Evolutionary conservation across 2,329 filamentous ascomycete species (phyloP), one percentile per base, ranked within the genome.

Genomic region (Pyricularia grisea): DNA sequence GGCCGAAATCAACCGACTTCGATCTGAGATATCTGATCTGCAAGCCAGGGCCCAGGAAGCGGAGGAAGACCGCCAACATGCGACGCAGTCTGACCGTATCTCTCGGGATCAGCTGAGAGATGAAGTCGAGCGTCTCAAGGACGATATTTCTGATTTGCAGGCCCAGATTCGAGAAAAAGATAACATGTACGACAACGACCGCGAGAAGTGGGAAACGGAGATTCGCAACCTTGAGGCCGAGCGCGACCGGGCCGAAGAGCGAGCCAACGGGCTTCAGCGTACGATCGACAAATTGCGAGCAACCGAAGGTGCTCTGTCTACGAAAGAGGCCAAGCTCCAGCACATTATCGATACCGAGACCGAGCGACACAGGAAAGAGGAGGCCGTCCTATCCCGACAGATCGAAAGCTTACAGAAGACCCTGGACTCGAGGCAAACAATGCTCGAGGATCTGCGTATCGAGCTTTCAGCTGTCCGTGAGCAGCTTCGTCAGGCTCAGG

Each of bases 321-420:
- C 85, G 71, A 90, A 90, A 75, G 90, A 93, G 74, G 82, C 82
- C 27, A 90, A 84, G 75, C 79, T 93, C 23, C 87, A 91, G 75
- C 85, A 89, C 74, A 87, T 88, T 3, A 82, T 93, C 14, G 84
- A 90, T 71, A 91, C 87, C 74, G 91, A 94, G 74, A 85, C 86
- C 65, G 86, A 92, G 71, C 88, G 91, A 28, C 89, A 95, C 74
- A 84, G 85, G 71, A 87, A 85, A 69, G 91, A 94, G 73, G 90
- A 94, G 75, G 86, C 86, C 12, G 80, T 89, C 9, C 81, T 97
- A 67, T 87, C 83, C 71, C 84, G 86, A n/a, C 92, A 95, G 76
- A 87, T 97, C 67, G 86, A 90, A 65, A 89, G 90, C 67, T 82
- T 95, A 11, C 89, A 91, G 74, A 85, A 88, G 66, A 91, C 93